Conservation (phyloP, 768 basidiomycete genomes). For the Pholiota molesta region DNA sequence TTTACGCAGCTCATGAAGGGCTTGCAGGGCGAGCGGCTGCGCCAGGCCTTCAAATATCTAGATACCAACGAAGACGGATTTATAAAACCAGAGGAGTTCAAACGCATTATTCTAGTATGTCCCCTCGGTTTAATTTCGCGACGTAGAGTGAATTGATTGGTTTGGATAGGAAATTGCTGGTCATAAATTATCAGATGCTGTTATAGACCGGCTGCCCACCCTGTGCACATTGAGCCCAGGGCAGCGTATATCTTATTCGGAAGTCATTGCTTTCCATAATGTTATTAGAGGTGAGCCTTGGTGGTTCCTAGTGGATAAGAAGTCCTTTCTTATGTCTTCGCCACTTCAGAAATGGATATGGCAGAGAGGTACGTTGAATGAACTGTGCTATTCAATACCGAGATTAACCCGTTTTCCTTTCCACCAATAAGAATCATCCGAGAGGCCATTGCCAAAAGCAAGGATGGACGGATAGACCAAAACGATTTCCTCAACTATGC, state of each 20-base stretch:
- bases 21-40: constrained; percentile 94
- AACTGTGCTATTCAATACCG: not conserved
- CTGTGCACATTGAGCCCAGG: constrained; percentile 89
- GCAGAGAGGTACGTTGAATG: constrained; percentile 68
- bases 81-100: constrained; percentile 92
- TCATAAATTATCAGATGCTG: constrained; percentile 94
- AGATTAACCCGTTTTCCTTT: constrained; percentile 11
- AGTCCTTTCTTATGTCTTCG: not conserved
- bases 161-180: constrained; percentile 84
- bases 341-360: constrained; percentile 86
- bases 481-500: constrained; percentile 94
- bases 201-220: constrained; percentile 91
- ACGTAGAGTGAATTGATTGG: constrained; percentile 4
- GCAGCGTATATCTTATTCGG: constrained; percentile 92
- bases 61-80: constrained; percentile 92
- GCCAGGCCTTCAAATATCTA: constrained; percentile 93
- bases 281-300: constrained; percentile 74
- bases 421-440: constrained; percentile 71
- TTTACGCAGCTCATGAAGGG: constrained; percentile 99
- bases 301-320: not conserved
- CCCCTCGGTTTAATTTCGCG: not conserved
- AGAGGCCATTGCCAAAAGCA: constrained; percentile 86
- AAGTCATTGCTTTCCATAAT: constrained; percentile 97
- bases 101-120: constrained; percentile 89
- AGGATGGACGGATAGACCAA: constrained; percentile 94